Evolutionary conservation across 768 basidiomycete species (phyloP), one percentile per base, ranked within the genome.

Genomic region (Agaricus subrufescens): DNA sequence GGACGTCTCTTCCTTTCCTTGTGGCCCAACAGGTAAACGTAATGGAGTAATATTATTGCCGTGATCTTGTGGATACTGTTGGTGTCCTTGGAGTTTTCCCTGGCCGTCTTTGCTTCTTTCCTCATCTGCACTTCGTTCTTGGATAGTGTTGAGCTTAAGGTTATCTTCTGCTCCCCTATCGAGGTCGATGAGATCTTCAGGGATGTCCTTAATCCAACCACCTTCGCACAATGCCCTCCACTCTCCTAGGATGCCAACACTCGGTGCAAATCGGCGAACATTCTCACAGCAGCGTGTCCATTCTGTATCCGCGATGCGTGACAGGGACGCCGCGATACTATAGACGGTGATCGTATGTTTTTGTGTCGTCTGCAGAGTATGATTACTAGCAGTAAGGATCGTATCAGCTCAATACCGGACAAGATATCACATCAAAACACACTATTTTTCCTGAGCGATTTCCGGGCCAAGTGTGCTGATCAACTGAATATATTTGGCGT

Each of bases 391-490:
- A 5, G 19, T 11, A 34, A 30, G 19, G 19, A 12, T 40, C 15
- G 29, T n/a, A 40, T 53, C 10, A 53, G 29, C 4, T 31, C 14
- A 2, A 19, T 19, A 25, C 15, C 12, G 27, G 10, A 15, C 30
- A n/a, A 31, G 3, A 47, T 26, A 3, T 6, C 26, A 25, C 12
- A 25, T 25, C 11, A 30, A n/a, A 12, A 72, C 87, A 68, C 47
- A 91, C 89, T 85, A 82, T 76, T 89, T 91, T 62, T 88, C 85
- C 63, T 89, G 85, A 3, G 86, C 85, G 54, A 91, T 85, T 64
- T 91, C 89, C 8, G 88, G 86, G 1, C 88, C 89, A 12, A 91
- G 67, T 23, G 79, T 73, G 62, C 80, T 86, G 57, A 91, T 83
- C 1, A 90, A 73, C 62, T 83, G 83, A 58, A 92, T 83, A 66